Base-by-base conservation (phyloP, 495 filamentous ascomycete species). In the Aspergillus baeticus region DNA sequence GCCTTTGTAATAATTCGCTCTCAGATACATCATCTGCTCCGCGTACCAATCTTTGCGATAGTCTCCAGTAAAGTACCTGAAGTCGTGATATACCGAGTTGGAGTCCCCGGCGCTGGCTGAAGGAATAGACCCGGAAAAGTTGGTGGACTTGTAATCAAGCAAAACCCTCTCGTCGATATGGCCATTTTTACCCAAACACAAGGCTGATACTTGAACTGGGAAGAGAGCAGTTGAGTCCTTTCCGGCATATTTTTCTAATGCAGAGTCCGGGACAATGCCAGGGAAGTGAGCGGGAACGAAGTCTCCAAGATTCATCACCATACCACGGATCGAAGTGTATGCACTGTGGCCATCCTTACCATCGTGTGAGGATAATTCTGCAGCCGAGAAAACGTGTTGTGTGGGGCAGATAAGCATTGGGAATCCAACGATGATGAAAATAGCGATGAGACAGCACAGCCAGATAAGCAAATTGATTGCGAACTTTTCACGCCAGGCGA, bases 381-480 rank as follows among this genome's bases (percentile, higher is more conserved):
- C 76, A 10, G 88, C 75, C 37, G 89, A 94, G 73, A 80, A 96
- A 29, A 99, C 89, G 64, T 93, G 70, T 66, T 98, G 95, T 29
- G 76, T 92, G 0, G 94, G 94, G 74, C 94, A 99, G 64, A 99
- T 87, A 53, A 98, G 75, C 59, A 78, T 73, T 15, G 94, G 94
- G 69, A 98, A 95, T 63, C 84, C 81, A 52, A 97, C 85, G 66
- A 88, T 84, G 79, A 99, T 90, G 80, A 98, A 99, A 42, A 88
- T 79, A 3, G 89, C 84, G 60, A 89, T 75, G 43, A 74, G 75
- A 71, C 94, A 98, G 63, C 78, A 80, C 57, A 93, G 81, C 94
- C 94, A 99, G 66, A 99, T 99, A 70, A 98, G 82, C 60, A 98
- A 72, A 77, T 99, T 99, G 81, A 99, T 99, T 33, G 94, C 94